Evolutionary conservation across 2,329 filamentous ascomycete species (phyloP).

Genomic region (Calonectria montana): DNA sequence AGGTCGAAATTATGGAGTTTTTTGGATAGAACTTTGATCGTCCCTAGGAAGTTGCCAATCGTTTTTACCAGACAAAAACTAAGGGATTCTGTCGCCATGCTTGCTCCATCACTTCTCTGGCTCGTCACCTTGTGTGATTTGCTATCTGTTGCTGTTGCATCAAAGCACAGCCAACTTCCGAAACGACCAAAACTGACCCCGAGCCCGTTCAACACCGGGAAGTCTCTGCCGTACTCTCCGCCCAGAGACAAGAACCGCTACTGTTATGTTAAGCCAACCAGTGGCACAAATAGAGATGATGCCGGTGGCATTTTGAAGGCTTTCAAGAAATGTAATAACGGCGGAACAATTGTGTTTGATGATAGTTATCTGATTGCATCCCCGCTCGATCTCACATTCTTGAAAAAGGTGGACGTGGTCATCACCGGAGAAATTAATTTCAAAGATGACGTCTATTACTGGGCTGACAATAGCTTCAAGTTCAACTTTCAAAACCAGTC

Average conservation of each 20-base stretch:
- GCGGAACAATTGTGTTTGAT: slow-evolving; percentile 71
- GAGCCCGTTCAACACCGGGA: slow-evolving; percentile 32
- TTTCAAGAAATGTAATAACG: slow-evolving; percentile 65
- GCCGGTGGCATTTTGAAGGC: slow-evolving; percentile 34
- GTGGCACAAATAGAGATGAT: slow-evolving; percentile 28
- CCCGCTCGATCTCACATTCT: slow-evolving; percentile 72
- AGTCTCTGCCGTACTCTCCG: slow-evolving; percentile 30
- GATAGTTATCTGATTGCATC: slow-evolving; percentile 71
- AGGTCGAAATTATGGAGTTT: not conserved
- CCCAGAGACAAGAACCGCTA: slow-evolving; percentile 22
- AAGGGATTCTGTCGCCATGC: not conserved
- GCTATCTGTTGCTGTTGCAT: slow-evolving; percentile 23
- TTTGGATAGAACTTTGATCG: not conserved
- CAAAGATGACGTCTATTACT: slow-evolving; percentile 75
- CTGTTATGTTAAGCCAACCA: slow-evolving; percentile 35
- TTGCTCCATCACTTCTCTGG: slow-evolving; percentile 22
- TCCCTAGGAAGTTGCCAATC: not conserved
- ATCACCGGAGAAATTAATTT: slow-evolving; percentile 68
- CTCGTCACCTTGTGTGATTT: slow-evolving; percentile 23
- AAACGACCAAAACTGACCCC: slow-evolving; percentile 33
- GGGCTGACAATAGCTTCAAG: slow-evolving; percentile 73
- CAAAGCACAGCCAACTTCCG: slow-evolving; percentile 17
- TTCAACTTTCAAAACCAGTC: slow-evolving; percentile 75
- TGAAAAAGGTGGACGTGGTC: slow-evolving; percentile 72
- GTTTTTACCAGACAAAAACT: not conserved